phyloP scores from a whole-genome alignment of 257 asterid genomes.

The Fraxinus anomala region DNA sequence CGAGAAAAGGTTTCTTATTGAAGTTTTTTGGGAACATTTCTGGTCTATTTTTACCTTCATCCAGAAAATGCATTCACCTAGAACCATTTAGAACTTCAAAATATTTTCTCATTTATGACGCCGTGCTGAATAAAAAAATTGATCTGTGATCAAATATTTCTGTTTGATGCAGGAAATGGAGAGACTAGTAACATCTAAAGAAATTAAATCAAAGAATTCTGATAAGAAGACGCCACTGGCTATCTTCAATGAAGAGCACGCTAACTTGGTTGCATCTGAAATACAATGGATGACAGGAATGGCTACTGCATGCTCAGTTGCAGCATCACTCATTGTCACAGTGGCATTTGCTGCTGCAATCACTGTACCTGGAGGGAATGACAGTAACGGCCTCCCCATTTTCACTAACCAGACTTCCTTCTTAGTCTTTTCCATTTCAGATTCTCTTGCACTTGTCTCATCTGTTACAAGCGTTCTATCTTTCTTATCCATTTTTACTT shows the following conservation, averaged over 20 bases:
- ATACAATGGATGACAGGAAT: constrained; percentile 39
- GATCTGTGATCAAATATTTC: neutral
- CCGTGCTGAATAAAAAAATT: neutral
- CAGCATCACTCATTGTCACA: constrained; percentile 33
- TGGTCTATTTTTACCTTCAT: too few species aligned
- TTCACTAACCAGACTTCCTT: neutral
- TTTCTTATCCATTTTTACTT: constrained; percentile 27
- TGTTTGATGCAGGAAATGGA: constrained; percentile 24
- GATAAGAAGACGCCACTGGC: constrained; percentile 1
- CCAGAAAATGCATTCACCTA: too few species aligned
- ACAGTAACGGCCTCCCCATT: constrained; percentile 2
- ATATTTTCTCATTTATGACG: neutral
- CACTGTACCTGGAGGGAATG: constrained; percentile 27
- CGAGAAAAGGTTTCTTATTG: neutral
- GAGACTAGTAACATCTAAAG: constrained; percentile 3
- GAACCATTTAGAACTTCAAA: too few species aligned
- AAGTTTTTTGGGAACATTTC: neutral
- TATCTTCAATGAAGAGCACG: constrained; percentile 31
- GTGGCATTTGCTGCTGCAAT: constrained; percentile 32
- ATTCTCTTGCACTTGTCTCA: constrained; percentile 27
- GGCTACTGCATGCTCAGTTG: constrained; percentile 25
- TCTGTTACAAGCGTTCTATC: constrained; percentile 26
- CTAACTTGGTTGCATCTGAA: constrained; percentile 14
- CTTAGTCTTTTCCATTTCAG: constrained; percentile 15
- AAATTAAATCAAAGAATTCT: neutral